phyloP scores from a whole-genome alignment of 257 asterid species.

The Fraxinus quadrangulata region DNA sequence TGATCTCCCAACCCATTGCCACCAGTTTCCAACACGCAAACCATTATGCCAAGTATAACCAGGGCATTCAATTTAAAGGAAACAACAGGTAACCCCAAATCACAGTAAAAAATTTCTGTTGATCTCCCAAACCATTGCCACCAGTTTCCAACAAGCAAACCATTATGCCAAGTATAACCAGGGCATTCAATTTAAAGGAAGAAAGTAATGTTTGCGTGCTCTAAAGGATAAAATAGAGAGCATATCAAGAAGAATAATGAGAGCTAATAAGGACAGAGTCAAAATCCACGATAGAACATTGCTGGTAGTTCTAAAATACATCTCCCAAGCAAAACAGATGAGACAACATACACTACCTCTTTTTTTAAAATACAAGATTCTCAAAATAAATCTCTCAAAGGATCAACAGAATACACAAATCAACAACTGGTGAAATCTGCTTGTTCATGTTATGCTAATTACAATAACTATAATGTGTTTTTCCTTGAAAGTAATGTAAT shows the following conservation, averaged over 20 bases:
- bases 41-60: background rate
- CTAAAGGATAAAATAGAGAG: background rate
- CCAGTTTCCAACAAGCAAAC: background rate
- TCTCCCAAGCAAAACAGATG: slow-evolving; percentile 1
- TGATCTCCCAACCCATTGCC: background rate
- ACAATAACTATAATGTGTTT: background rate
- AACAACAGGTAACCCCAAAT: background rate
- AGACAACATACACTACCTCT: background rate
- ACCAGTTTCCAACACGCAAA: background rate
- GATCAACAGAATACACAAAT: background rate
- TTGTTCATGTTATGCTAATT: slow-evolving; percentile 11
- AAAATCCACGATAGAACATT: background rate
- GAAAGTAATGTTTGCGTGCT: background rate
- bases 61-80: background rate
- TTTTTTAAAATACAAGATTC: background rate
- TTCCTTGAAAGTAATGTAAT: background rate
- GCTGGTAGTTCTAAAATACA: background rate
- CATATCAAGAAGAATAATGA: background rate
- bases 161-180: background rate
- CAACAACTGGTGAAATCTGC: background rate
- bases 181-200: background rate
- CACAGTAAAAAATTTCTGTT: background rate
- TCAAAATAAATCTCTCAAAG: background rate
- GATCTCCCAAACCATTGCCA: background rate
- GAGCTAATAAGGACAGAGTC: background rate